Evolutionary conservation across 2,329 filamentous ascomycete species (phyloP), one percentile per base, ranked within the genome.

Genomic region (Rutstroemia sp.): DNA sequence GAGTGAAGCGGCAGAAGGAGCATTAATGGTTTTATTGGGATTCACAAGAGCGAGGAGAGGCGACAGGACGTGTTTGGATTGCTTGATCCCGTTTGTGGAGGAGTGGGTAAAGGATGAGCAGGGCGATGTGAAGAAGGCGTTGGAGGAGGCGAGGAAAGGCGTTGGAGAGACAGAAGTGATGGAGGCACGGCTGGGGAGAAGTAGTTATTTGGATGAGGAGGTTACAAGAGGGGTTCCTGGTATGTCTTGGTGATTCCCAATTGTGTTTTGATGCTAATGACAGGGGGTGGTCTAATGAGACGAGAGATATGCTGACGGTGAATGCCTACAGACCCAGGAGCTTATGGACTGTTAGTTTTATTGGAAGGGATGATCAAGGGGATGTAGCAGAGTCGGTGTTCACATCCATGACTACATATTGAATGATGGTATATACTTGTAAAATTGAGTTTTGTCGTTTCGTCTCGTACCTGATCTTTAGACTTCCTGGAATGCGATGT

Each of bases 121-220:
- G 16, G 72, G 70, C 12, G 71, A 75, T 62, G 62, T 76, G 51
- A 71, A 73, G 44, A 69, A 72, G 58, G 77, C 78, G 17, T 73
- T 77, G 19, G 65, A 67, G 54, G 77, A 75, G 25, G 78, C 78
- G 19, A 68, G 73, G 48, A 68, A 73, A 45, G 78, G 78, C 39
- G 73, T 77, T 53, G 73, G 75, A 61, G 72, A 70, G 27, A 81
- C 79, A 46, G 77, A 77, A 61, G 76, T 75, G 16, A 76, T 81
- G 76, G 75, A 77, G 65, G 77, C 78, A 30, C 79, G 73, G 61
- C 64, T 81, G 48, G 78, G 78, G 27, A 69, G 78, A 58, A 76
- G 76, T 16, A 78, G 79, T 47, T 82, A 82, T 66, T 73, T 81
- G 17, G 76, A 75, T 51, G 75, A 51, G 73, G 73, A 63, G 72